Base-by-base conservation (phyloP, 352 stramenopile genomes). In the Phytopythium montanum region DNA sequence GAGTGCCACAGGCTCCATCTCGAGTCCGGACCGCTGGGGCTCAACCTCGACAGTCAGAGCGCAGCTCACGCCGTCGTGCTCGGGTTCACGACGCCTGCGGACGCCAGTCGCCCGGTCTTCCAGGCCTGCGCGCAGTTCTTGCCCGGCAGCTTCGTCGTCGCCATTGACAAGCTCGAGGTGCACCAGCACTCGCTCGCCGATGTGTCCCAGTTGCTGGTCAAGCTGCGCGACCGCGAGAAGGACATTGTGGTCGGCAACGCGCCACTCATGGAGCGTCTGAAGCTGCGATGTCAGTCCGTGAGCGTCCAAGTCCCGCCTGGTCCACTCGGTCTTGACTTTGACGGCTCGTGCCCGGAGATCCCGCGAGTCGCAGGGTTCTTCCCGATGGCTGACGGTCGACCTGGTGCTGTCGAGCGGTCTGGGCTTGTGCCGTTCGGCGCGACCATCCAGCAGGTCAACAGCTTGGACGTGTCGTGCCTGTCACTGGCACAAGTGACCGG, bases 101-200 rank as follows among this genome's bases (percentile, higher is more conserved):
- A 85, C 38, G 69, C 70, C 6, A 60, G 71, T 16, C 75, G 73
- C 1, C 55, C 65, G 19, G 66, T 66, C 14, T 89, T 82, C 54
- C 63, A 66, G 13, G 29, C 38, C 13, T 81, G 74, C 36, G 59
- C 42, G 4, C 31, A 65, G 31, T 82, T 81, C 51, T 54, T 86
- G 21, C 73, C 75, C 7, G 72, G 68, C 8, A 85, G 75, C 54
- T 76, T 62, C 54, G 81, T 95, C 54, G 59, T 88, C 42, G 61
- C 65, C 14, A 81, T 97, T 42, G 92, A 94, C 46, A 70, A 75
- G 5, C 59, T 89, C 34, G 66, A 81, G 4, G 79, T 87, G 5
- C 86, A 81, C 4, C 55, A 72, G 8, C 62, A 79, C 39, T 62
- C 72, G 23, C 65, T 87, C n/a, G 59, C 52, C 7, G 64, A 69